Percentiles rank a stretch among this genome's conserved stretches.
Conservation (phyloP, 108 stramenopile species). For the Conticribra guillardii region DNA sequence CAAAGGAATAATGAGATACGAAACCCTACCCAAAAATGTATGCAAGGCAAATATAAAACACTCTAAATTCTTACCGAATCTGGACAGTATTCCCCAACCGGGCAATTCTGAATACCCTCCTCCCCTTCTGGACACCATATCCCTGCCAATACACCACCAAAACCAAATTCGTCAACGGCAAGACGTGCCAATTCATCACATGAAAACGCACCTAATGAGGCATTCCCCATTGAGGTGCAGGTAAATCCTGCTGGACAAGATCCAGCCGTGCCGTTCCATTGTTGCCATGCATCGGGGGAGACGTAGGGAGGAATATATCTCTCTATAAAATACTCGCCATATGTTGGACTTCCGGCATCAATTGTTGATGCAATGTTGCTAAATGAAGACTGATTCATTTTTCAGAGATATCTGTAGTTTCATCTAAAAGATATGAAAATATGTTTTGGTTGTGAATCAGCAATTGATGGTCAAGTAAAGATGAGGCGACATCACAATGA, state of each 20-base stretch:
- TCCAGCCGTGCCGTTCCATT: background rate
- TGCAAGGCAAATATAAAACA: slow-evolving; percentile 3
- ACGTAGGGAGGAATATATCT: slow-evolving; percentile 6
- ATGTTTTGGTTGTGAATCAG: too few species aligned
- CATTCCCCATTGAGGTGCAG: slow-evolving; percentile 1
- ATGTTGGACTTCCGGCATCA: too few species aligned
- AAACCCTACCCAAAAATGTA: background rate
- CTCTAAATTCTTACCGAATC: slow-evolving; percentile 25
- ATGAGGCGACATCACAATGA: too few species aligned
- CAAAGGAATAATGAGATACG: background rate
- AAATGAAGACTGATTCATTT: too few species aligned
- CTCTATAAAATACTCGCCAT: background rate
- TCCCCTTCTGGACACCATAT: slow-evolving; percentile 18
- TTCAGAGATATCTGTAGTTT: too few species aligned
- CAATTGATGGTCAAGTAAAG: too few species aligned
- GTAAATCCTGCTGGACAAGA: slow-evolving; percentile 11
- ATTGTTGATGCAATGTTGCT: too few species aligned
- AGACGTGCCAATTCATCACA: slow-evolving; percentile 19
- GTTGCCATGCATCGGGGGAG: background rate
- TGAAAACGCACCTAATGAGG: slow-evolving; percentile 4
- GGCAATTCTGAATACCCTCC: slow-evolving; percentile 36
- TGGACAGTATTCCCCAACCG: slow-evolving; percentile 50
- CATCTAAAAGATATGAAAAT: too few species aligned
- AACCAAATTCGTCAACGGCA: slow-evolving; percentile 7
- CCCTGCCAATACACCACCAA: slow-evolving; percentile 27